phyloP scores from a whole-genome alignment of 441 rosid genomes.

The Arabidopsis hybrid region DNA sequence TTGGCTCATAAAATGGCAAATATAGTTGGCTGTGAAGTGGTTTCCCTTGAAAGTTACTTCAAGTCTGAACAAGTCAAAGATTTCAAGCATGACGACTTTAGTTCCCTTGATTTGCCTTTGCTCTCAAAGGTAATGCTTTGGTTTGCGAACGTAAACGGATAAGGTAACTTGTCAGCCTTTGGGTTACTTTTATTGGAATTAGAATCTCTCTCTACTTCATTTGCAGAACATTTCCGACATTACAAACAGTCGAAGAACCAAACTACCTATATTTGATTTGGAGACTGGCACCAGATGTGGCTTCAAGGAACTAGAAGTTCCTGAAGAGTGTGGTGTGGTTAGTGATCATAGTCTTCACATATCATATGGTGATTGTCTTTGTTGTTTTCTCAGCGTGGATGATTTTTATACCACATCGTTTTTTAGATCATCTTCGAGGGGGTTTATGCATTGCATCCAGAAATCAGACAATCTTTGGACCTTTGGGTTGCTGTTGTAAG shows the following conservation, averaged over 20 bases:
- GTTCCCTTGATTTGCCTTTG: constrained; percentile 85
- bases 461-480: constrained; percentile 88
- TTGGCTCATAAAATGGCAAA: constrained; percentile 99
- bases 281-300: constrained; percentile 90
- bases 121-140: constrained; percentile 79
- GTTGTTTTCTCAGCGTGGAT: constrained; percentile 22
- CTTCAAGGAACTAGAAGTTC: constrained; percentile 89
- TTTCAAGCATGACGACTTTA: constrained; percentile 92
- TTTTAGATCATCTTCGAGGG: constrained; percentile 95
- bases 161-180: constrained; percentile 8
- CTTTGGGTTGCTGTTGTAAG: constrained; percentile 99
- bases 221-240: constrained; percentile 87
- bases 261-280: constrained; percentile 87
- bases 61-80: constrained; percentile 87
- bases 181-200: constrained; percentile 5
- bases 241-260: constrained; percentile 71
- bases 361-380: not conserved
- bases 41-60: constrained; percentile 97
- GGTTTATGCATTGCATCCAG: constrained; percentile 97
- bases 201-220: constrained; percentile 37
- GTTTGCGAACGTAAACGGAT: constrained; percentile 28
- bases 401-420: constrained; percentile 25
- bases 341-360: constrained; percentile 43
- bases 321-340: constrained; percentile 99
- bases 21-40: constrained; percentile 99